phyloP scores from a whole-genome alignment of 1,139 yeast species.

The Schwanniomyces etchellsii region DNA sequence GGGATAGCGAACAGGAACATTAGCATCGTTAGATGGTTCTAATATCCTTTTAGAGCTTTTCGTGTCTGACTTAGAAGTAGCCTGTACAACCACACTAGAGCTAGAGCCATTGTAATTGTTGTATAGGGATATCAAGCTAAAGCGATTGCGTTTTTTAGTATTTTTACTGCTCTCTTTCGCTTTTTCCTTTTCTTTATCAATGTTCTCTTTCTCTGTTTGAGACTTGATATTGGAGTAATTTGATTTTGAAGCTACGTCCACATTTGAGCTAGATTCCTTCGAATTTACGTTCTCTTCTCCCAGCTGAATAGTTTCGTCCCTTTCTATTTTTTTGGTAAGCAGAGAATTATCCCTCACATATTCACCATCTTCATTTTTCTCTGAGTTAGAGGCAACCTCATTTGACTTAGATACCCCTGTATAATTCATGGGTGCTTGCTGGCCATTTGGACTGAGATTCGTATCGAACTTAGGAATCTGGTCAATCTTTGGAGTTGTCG shows the following conservation, averaged over 20 bases:
- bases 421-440: not conserved
- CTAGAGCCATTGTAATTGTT: constrained; percentile 21
- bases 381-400: not conserved
- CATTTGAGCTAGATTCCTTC: constrained; percentile 8
- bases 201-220: constrained; percentile 6
- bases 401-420: constrained; percentile 1
- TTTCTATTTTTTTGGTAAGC: not conserved
- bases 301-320: not conserved
- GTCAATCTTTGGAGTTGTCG: constrained; percentile 22
- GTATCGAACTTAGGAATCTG: constrained; percentile 24
- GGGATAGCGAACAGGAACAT: constrained; percentile 10
- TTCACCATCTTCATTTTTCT: not conserved
- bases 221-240: not conserved
- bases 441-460: not conserved
- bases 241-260: constrained; percentile 4
- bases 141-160: constrained; percentile 41
- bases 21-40: constrained; percentile 36
- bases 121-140: constrained; percentile 51
- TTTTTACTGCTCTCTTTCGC: constrained; percentile 28
- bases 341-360: not conserved
- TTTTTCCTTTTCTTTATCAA: constrained; percentile 14
- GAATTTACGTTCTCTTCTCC: too few relatives aligned
- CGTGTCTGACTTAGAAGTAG: constrained; percentile 8
- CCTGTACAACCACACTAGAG: constrained; percentile 9
- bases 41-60: constrained; percentile 25